Percentiles rank a stretch among this genome's conserved stretches.
Evolutionary conservation across 257 asterid species (phyloP).

Genomic region (Gentiana straminea): DNA sequence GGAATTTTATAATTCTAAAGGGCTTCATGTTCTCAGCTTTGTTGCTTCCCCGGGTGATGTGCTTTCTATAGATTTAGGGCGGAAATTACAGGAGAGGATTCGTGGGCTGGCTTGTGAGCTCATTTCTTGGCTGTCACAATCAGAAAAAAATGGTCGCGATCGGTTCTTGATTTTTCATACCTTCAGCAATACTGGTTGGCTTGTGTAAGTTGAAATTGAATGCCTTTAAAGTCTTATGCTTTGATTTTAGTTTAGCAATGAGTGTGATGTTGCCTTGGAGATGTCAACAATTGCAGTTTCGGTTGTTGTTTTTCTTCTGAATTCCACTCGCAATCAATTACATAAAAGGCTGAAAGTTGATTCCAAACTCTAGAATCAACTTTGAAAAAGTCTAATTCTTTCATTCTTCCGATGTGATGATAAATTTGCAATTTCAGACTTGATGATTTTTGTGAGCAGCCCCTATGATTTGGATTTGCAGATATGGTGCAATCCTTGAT

Average conservation of each 20-base stretch:
- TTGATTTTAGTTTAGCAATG: too few species aligned
- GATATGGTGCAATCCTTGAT: too few species aligned
- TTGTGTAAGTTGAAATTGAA: conserved; percentile 54
- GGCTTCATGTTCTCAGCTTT: conserved; percentile 53
- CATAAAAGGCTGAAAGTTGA: too few species aligned
- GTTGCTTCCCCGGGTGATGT: conserved; percentile 71
- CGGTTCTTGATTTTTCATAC: conserved; percentile 67
- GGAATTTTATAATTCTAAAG: conserved; percentile 52
- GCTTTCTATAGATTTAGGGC: conserved; percentile 65
- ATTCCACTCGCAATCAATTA: too few species aligned
- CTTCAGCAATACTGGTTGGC: conserved; percentile 95
- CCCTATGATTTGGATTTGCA: too few species aligned
- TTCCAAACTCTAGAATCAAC: too few species aligned
- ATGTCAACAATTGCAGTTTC: not conserved
- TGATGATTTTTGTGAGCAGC: too few species aligned
- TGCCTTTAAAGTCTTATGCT: not conserved
- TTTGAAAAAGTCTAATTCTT: too few species aligned
- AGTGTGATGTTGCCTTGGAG: not conserved
- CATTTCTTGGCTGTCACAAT: conserved; percentile 41
- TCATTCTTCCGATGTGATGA: too few species aligned
- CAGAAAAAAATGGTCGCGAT: conserved; percentile 38
- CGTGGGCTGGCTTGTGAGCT: conserved; percentile 38
- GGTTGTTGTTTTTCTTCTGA: too few species aligned
- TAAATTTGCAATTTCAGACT: too few species aligned
- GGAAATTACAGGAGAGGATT: conserved; percentile 50